A percentile compares a stretch with the other conserved stretches of the same genome.
Conservation (phyloP, 2,329 filamentous ascomycete species). For the Pseudocercospora eumusae region DNA sequence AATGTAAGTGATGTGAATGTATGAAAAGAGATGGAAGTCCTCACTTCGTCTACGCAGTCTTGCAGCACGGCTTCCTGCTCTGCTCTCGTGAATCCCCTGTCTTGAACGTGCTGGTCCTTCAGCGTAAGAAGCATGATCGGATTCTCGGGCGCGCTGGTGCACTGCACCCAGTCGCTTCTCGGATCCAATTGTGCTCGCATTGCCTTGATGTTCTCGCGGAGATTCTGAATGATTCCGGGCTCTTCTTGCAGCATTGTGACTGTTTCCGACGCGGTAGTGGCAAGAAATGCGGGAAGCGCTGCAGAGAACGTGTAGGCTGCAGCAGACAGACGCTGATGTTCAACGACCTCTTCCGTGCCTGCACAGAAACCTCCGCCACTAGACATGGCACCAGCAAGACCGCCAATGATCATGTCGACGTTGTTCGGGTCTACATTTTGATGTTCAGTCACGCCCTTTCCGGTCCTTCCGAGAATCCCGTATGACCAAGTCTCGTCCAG, state of each 20-base stretch:
- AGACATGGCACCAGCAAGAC: conserved; percentile 83
- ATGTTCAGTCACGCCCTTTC: conserved; percentile 88
- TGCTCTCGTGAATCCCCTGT: conserved; percentile 62
- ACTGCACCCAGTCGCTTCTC: conserved; percentile 87
- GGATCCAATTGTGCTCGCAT: conserved; percentile 89
- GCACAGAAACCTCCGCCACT: conserved; percentile 96
- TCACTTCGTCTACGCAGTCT: conserved; percentile 94
- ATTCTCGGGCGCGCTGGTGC: conserved; percentile 79
- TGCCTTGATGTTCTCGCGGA: conserved; percentile 81
- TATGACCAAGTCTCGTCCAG: conserved; percentile 98
- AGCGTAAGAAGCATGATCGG: conserved; percentile 81
- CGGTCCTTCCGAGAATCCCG: conserved; percentile 86
- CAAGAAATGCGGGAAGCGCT: conserved; percentile 86
- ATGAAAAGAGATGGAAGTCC: conserved; percentile 32
- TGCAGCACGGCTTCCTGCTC: conserved; percentile 85
- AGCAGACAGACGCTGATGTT: conserved; percentile 92
- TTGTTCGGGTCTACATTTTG: conserved; percentile 93
- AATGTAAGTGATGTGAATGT: not conserved
- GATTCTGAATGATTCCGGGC: conserved; percentile 74
- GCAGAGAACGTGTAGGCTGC: conserved; percentile 95
- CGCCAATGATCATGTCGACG: conserved; percentile 96
- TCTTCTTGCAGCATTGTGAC: conserved; percentile 82
- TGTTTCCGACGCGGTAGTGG: conserved; percentile 93
- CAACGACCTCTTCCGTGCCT: conserved; percentile 84
- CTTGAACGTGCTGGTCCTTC: conserved; percentile 77